Evolutionary conservation across 345 rosid species (phyloP).

Genomic region (Reutealis trisperma): DNA sequence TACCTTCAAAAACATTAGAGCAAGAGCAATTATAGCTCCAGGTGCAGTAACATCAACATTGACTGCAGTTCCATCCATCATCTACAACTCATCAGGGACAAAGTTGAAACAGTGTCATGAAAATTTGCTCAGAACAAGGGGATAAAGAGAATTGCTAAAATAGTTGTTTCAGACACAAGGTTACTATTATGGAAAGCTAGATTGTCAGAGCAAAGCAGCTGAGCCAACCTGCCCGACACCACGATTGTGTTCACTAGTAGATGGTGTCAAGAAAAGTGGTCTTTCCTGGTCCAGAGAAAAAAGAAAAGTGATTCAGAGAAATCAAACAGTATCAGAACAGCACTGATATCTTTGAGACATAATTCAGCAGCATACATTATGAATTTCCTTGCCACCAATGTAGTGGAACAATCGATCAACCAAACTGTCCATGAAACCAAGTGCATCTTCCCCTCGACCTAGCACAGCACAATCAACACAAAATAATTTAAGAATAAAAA

Average conservation of each 20-base stretch:
- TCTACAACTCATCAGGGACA: slow-evolving; percentile 40
- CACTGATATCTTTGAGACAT: slow-evolving; percentile 17
- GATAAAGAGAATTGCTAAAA: background rate
- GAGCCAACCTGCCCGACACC: slow-evolving; percentile 71
- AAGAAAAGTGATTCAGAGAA: slow-evolving; percentile 23
- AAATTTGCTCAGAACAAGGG: background rate
- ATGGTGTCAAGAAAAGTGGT: slow-evolving; percentile 44
- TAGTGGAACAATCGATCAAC: slow-evolving; percentile 81
- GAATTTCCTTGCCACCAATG: slow-evolving; percentile 85
- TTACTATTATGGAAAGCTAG: background rate
- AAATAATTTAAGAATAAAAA: slow-evolving; percentile 5
- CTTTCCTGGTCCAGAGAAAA: slow-evolving; percentile 55
- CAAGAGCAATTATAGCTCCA: slow-evolving; percentile 88
- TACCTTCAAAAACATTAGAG: slow-evolving; percentile 93
- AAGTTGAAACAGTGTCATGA: background rate
- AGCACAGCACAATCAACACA: slow-evolving; percentile 30
- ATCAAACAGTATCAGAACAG: slow-evolving; percentile 3
- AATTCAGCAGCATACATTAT: slow-evolving; percentile 45
- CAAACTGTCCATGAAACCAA: slow-evolving; percentile 70
- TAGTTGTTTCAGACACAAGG: background rate
- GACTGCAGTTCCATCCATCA: slow-evolving; percentile 73
- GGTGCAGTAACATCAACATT: slow-evolving; percentile 97
- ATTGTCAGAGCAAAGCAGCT: slow-evolving; percentile 21
- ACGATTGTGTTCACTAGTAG: slow-evolving; percentile 63
- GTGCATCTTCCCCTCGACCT: slow-evolving; percentile 89